A percentile compares a stretch with the other conserved stretches of the same genome.
These are phyloP conservation scores for Trichosporon sp. DNA, from an alignment of 1,284 basidiomycete genomes.

Conservation along the genomic window DNA sequence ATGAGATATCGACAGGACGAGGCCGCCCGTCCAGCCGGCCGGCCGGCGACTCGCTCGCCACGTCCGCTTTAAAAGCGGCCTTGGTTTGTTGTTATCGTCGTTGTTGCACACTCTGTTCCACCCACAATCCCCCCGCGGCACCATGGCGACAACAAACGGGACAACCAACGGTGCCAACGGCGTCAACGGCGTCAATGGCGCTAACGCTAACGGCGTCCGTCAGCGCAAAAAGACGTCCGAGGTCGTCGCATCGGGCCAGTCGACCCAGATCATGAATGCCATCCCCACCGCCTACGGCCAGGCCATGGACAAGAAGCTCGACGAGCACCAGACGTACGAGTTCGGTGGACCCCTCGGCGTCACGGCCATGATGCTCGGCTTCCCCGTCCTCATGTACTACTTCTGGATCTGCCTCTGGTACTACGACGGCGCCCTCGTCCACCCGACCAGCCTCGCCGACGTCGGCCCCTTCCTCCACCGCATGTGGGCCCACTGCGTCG, in stretches of 20 bases:
- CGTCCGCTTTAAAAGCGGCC: no score
- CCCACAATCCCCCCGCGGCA: background rate
- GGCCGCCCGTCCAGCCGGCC: no score
- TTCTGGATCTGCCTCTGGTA: constrained; percentile 97
- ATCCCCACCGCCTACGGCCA: constrained; percentile 59
- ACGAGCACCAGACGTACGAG: constrained; percentile 80
- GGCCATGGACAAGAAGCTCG: constrained; percentile 64
- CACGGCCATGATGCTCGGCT: constrained; percentile 86
- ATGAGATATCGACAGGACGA: no score
- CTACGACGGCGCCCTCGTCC: constrained; percentile 81
- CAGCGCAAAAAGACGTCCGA: constrained; percentile 5
- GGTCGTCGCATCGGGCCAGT: constrained; percentile 8
- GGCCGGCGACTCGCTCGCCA: no score
- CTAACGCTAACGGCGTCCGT: constrained; percentile 8
- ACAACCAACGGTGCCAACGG: constrained; percentile 17
- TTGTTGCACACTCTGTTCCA: background rate
- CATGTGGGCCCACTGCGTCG: constrained; percentile 77
- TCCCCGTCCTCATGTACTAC: constrained; percentile 71
- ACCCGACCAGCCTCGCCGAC: constrained; percentile 66
- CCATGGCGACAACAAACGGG: constrained; percentile 22
- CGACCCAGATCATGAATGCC: constrained; percentile 23
- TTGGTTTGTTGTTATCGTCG: background rate
- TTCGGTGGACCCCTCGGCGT: constrained; percentile 94
- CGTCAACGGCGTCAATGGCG: constrained; percentile 4
- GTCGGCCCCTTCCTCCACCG: constrained; percentile 70